Base-by-base conservation (phyloP, 768 basidiomycete species). In the Russula emetica region DNA sequence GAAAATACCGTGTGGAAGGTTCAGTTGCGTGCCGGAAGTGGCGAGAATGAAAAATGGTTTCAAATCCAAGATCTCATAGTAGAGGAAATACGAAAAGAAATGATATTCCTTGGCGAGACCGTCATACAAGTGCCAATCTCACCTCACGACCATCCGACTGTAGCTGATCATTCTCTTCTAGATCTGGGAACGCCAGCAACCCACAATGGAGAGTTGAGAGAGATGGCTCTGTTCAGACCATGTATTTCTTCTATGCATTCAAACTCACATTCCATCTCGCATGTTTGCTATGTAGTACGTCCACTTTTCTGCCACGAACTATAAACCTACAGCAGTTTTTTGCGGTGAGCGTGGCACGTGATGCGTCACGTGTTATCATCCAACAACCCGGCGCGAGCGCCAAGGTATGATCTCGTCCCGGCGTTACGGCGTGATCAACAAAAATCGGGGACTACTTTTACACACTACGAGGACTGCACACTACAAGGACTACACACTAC, bases 31-130 rank as follows among this genome's bases (percentile, higher is more conserved):
- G 86, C 85, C 55, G 84, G 84, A 32, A 83, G 85, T 20, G 87
- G 86, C 40, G 90, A 94, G 66, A 81, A 78, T 55, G 95, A 98
- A 75, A 92, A 89, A 72, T 98, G 97, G 97, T 90, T 92, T 74
- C 87, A 93, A 78, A 88, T 98, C 55, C 94, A 98, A 75, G 96
- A 99, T 77, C 79, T 99, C 62, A 90, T 95, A 65, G 95, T 99
- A 11, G 90, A 94, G 73, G 95, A 98, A 71, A 90, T 92, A n/a
- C 80, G 94, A 63, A 93, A 91, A 75, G 94, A 97, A 72, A 94
- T 99, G 92, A 96, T 99, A 59, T 94, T 97, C 73, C 78, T 99
- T 40, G 96, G 95, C 30, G 97, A 98, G 74, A 92, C 90, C n/a
- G 88, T 96, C 36, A 78, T 99, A 56, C 97, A 99, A 83, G 94